Evolutionary conservation across 192 early-diverging fungal species (phyloP).

Genomic region (Mortierella antarctica): DNA sequence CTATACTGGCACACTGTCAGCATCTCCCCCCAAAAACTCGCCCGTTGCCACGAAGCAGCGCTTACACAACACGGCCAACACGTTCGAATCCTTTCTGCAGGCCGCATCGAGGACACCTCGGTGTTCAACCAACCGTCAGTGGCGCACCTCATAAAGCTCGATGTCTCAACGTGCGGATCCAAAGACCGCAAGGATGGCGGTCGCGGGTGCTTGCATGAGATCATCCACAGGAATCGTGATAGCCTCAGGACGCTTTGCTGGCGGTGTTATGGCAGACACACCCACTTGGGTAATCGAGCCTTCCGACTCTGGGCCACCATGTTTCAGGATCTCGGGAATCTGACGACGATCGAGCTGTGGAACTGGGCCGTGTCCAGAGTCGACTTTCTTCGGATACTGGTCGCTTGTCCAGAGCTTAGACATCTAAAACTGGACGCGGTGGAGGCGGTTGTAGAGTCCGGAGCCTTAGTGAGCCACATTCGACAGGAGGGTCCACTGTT

Average conservation of each 20-base stretch:
- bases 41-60: not conserved
- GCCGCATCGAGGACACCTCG: conserved; percentile 23
- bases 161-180: conserved; percentile 16
- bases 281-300: not conserved
- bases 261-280: conserved; percentile 30
- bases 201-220: conserved; percentile 18
- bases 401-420: conserved; percentile 9
- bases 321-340: conserved; percentile 1
- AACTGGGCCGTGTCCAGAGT: conserved; percentile 24
- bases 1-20: conserved; percentile 21
- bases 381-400: conserved; percentile 23
- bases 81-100: conserved; percentile 11
- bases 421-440: conserved; percentile 14
- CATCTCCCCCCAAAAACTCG: not conserved
- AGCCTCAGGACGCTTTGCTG: not conserved
- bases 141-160: conserved; percentile 6
- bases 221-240: conserved; percentile 15
- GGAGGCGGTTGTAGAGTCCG: not conserved
- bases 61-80: conserved; percentile 13
- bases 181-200: conserved; percentile 10
- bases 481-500: not conserved
- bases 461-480: not conserved
- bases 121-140: conserved; percentile 36
- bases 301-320: conserved; percentile 12
- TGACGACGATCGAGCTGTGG: not conserved